A percentile compares a stretch with the other conserved stretches of the same genome.
phyloP scores from a whole-genome alignment of 805 yeast genomes.

The Osmozyma mogii region DNA sequence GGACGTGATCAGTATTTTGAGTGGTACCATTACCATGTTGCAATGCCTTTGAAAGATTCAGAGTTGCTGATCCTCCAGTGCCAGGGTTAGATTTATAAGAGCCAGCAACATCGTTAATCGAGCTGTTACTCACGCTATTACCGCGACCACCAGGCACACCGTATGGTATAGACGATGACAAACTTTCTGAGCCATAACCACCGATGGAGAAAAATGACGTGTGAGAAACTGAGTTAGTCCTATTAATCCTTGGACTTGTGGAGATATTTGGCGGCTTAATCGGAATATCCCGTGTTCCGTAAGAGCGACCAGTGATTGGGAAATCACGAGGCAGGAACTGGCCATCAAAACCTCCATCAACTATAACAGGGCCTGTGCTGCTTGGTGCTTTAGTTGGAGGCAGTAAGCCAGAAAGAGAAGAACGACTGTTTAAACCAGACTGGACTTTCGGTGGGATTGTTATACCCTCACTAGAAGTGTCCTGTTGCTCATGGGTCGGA shows the following conservation, averaged over 20 bases:
- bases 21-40: slow-evolving; percentile 6
- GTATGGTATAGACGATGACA: slow-evolving; percentile 60
- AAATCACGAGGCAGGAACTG: slow-evolving; percentile 5
- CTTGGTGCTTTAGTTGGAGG: slow-evolving; percentile 2
- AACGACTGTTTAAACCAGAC: too few species aligned
- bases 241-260: slow-evolving; percentile 34
- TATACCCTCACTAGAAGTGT: too few species aligned
- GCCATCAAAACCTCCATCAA: slow-evolving; percentile 12
- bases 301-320: slow-evolving; percentile 5
- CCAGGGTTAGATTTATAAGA: slow-evolving; percentile 5
- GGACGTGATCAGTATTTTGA: slow-evolving; percentile 28
- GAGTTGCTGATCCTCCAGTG: slow-evolving; percentile 5
- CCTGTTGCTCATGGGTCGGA: slow-evolving; percentile 4
- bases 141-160: slow-evolving; percentile 61
- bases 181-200: slow-evolving; percentile 30
- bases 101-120: slow-evolving; percentile 4
- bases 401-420: too few species aligned
- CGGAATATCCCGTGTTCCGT: slow-evolving; percentile 6
- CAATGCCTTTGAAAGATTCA: slow-evolving; percentile 8
- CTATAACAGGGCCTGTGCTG: slow-evolving; percentile 11
- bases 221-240: slow-evolving; percentile 33
- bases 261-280: slow-evolving; percentile 13
- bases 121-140: too few species aligned
- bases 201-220: slow-evolving; percentile 28
- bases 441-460: too few species aligned